Conservation (phyloP, 1,284 basidiomycete genomes). For the Ceratobasidium sp. region DNA sequence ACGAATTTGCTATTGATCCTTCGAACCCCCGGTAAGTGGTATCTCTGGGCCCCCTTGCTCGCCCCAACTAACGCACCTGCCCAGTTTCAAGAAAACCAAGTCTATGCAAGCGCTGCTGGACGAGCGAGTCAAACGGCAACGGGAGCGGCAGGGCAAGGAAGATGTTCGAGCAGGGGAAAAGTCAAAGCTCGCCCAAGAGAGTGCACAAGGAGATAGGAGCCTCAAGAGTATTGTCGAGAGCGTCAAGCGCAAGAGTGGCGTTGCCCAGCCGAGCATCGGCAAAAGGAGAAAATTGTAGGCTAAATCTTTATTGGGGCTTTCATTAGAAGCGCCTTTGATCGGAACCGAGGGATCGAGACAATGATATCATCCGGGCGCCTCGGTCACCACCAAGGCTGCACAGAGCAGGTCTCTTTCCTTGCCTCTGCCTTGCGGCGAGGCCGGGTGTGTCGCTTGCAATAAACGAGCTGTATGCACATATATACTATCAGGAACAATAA, state of each 20-base stretch:
- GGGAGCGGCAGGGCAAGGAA: conserved; percentile 51
- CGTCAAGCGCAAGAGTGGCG: conserved; percentile 73
- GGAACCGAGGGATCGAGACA: conserved; percentile 18
- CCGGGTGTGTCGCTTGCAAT: background rate
- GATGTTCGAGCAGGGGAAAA: conserved; percentile 1
- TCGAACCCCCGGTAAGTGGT: conserved; percentile 85
- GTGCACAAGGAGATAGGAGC: conserved; percentile 52
- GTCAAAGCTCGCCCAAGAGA: background rate
- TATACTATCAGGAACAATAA: background rate
- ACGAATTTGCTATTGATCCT: conserved; percentile 94
- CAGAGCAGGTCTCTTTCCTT: background rate
- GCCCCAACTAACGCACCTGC: conserved; percentile 24
- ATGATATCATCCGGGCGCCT: conserved; percentile 9
- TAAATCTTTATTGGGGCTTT: conserved; percentile 5
- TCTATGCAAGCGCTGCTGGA: conserved; percentile 82
- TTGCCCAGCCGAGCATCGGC: background rate
- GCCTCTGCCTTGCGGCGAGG: background rate
- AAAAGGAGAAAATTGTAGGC: conserved; percentile 25
- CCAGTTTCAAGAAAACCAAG: conserved; percentile 87
- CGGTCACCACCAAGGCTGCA: background rate
- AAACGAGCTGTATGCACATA: background rate
- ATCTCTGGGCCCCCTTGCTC: conserved; percentile 1
- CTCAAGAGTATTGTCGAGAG: conserved; percentile 78
- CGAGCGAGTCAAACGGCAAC: conserved; percentile 69
- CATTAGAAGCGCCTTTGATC: conserved; percentile 38